Base-by-base conservation (phyloP, 1,284 basidiomycete genomes). In the Leucoagaricus sp. region DNA sequence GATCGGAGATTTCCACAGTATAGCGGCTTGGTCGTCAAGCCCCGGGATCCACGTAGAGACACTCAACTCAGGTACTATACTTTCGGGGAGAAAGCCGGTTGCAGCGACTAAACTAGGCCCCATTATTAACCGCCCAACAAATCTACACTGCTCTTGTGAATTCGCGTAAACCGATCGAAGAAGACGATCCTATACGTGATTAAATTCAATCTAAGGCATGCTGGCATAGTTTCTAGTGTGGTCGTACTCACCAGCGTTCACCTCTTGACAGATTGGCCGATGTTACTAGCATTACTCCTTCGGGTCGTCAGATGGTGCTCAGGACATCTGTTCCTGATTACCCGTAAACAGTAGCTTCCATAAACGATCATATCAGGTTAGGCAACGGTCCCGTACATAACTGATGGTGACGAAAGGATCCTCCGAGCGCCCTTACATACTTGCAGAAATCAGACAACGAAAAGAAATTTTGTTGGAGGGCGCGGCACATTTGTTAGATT, bases 1-100 rank as follows among this genome's bases (percentile, higher is more conserved):
- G 49, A 56, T 59, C 58, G 49, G 58, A 59, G 58, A 59, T 59
- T 38, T 33, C 47, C 44, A n/a, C n/a, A n/a, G n/a, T 28, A 29
- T 38, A 23, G 45, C n/a, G 36, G 28, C 47, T n/a, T 28, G 55
- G 51, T 33, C 21, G 10, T 23, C n/a, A 46, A 34, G 42, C 49
- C n/a, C n/a, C 49, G 50, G 49, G 46, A 58, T 58, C 52, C 36
- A 49, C 52, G 40, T 36, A 58, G 29, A 47, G 36, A 42, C 41
- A 17, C n/a, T 46, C 41, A 53, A 31, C 42, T 36, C 45, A 58
- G 45, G 45, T 31, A 49, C 45, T 49, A 34, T 17, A 42, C 26
- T 57, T 46, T 48, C 46, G 38, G 47, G 47, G 23, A 42, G 23
- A 36, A 49, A 34, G 34, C 44, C 45, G 51, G 38, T 36, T 48